Base-by-base conservation (phyloP, 73 alveolate species). In the Symbiodinium pilosum region DNA sequence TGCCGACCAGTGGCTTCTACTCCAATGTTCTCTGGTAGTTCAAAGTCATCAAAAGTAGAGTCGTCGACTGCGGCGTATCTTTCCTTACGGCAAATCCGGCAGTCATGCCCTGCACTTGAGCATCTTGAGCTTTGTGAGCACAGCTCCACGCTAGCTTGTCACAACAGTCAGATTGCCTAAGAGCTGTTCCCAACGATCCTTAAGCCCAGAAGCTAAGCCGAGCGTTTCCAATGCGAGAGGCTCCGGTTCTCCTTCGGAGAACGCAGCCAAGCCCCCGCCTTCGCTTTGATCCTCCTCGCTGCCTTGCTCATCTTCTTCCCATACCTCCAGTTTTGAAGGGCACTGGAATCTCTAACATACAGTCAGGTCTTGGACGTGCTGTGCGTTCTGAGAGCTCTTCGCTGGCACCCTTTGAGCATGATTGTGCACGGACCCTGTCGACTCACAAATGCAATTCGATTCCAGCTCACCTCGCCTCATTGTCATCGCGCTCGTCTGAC, bases 231-330 rank as follows among this genome's bases (percentile, higher is more conserved):
- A 64, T 32, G 81, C 30, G 9, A 64, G 18, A 24, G 81, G 81
- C 81, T 64, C 81, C 4, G 14, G 20, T 26, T 64, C 81, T 20
- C 81, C 81, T 64, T 64, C 81, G 81, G 81, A 20, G 81, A 64
- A 64, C 38, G 34, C 38, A 18, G 81, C 81, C 81, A 64, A 38
- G 12, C 81, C 14, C 59, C 21, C 6, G 59, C 14, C 14, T 9
- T 47, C 59, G 59, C 21, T 14, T 14, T n/a, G n/a, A n/a, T 47
- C 59, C 14, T 47, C 81, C 30, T n/a, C 81, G 18, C 6, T n/a
- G 81, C 38, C 81, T 64, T 64, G 81, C 81, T 64, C 81, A 38
- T 64, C 81, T 28, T 64, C 81, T 64, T 64, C 38, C 81, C 81
- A 64, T 18, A 64, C 81, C 81, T 64, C 20, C 73, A n/a, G n/a